Conservation (phyloP, 306 rosid species). For the Vigna hirtella region DNA sequence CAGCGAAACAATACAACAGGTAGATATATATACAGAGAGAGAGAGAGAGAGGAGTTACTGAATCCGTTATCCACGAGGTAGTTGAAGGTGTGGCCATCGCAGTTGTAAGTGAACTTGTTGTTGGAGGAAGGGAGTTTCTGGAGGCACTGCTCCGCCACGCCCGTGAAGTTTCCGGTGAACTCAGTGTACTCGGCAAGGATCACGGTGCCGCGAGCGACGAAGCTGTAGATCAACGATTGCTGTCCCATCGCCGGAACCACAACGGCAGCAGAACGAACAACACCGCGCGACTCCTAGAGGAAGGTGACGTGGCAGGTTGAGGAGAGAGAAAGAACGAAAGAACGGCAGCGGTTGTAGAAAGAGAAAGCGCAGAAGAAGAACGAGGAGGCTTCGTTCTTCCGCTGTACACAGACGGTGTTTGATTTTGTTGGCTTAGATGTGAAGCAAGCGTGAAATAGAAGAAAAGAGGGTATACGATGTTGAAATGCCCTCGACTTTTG, state of each 20-base stretch:
- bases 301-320: slow-evolving; percentile 7
- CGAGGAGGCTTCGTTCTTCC: slow-evolving; percentile 7
- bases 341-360: slow-evolving; percentile 24
- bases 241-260: slow-evolving; percentile 81
- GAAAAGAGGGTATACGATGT: slow-evolving; percentile 43
- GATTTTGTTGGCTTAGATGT: slow-evolving; percentile 54
- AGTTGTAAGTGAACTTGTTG: slow-evolving; percentile 88
- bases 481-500: slow-evolving; percentile 39
- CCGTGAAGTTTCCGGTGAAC: slow-evolving; percentile 87
- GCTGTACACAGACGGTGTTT: not conserved
- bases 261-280: slow-evolving; percentile 37
- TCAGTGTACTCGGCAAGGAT: slow-evolving; percentile 84
- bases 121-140: slow-evolving; percentile 87
- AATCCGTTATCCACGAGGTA: slow-evolving; percentile 89
- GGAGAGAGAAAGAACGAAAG: slow-evolving; percentile 37
- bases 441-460: slow-evolving; percentile 57
- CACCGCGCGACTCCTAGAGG: slow-evolving; percentile 11
- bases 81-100: slow-evolving; percentile 96
- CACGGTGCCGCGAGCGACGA: slow-evolving; percentile 89
- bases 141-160: slow-evolving; percentile 87
- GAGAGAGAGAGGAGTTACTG: slow-evolving; percentile 52
- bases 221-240: slow-evolving; percentile 94
- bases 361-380: slow-evolving; percentile 33
- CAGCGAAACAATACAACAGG: not conserved
- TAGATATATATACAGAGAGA: not conserved